Percentiles rank a stretch among this genome's conserved stretches.
Evolutionary conservation across 1,139 yeast genomes (phyloP).

Genomic region (Yamadazyma kanchanaburiensis): DNA sequence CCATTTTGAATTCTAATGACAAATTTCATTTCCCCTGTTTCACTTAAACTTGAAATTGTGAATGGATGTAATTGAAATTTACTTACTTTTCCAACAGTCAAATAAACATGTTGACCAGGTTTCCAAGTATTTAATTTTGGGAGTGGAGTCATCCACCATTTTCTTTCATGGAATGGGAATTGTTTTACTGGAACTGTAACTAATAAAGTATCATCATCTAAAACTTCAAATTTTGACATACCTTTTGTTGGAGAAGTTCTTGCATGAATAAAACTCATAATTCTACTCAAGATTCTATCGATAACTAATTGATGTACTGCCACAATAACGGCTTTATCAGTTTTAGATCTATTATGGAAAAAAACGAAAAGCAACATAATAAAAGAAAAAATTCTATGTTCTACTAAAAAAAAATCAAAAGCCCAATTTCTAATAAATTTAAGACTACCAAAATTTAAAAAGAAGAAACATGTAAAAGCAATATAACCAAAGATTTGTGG

Average conservation of each 20-base stretch:
- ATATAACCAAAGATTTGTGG: conserved; percentile 52
- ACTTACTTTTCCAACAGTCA: conserved; percentile 37
- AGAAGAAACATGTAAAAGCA: conserved; percentile 34
- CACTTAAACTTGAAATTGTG: conserved; percentile 39
- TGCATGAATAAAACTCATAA: conserved; percentile 29
- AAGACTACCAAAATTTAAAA: conserved; percentile 37
- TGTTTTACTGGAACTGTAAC: conserved; percentile 33
- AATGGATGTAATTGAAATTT: conserved; percentile 46
- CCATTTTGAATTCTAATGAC: conserved; percentile 41
- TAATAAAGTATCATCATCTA: conserved; percentile 41
- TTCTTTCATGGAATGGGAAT: conserved; percentile 15
- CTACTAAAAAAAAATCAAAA: conserved; percentile 42
- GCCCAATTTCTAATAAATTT: conserved; percentile 36
- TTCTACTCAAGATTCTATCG: conserved; percentile 37
- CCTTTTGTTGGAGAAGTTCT: conserved; percentile 39
- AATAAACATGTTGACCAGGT: conserved; percentile 45
- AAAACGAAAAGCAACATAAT: conserved; percentile 43
- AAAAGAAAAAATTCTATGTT: conserved; percentile 41
- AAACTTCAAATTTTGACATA: conserved; percentile 32
- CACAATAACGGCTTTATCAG: conserved; percentile 33
- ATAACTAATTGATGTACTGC: conserved; percentile 44
- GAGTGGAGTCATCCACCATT: conserved; percentile 29
- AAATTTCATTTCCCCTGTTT: conserved; percentile 34
- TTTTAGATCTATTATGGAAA: conserved; percentile 36
- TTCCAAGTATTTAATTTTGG: conserved; percentile 44